phyloP scores from a whole-genome alignment of 495 filamentous ascomycete species.

The Parachaetomium inaequale region DNA sequence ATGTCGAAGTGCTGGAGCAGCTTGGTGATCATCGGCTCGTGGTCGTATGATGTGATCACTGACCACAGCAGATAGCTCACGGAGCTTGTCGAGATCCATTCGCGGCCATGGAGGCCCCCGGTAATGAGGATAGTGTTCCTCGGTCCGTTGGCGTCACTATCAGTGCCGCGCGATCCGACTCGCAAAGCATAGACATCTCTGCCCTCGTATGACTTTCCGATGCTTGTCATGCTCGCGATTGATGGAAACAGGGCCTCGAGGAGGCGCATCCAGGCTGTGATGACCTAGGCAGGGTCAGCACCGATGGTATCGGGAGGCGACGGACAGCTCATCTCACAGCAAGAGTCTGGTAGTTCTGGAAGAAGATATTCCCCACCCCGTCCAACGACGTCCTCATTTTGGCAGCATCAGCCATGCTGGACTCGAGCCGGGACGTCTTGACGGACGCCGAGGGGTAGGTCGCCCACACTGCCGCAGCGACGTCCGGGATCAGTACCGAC shows the following conservation, averaged over 20 bases:
- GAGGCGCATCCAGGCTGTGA: conserved; percentile 79
- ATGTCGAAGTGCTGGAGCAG: conserved; percentile 80
- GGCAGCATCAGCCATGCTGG: conserved; percentile 24
- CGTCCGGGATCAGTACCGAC: conserved; percentile 77
- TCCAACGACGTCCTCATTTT: conserved; percentile 36
- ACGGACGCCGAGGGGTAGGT: conserved; percentile 60
- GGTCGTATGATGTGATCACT: conserved; percentile 78
- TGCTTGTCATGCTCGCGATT: conserved; percentile 65
- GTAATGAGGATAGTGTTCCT: conserved; percentile 75
- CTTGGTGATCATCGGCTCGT: conserved; percentile 61
- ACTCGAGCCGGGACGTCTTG: conserved; percentile 15
- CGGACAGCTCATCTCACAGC: conserved; percentile 54
- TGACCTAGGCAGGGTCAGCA: conserved; percentile 27
- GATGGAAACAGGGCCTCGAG: conserved; percentile 84
- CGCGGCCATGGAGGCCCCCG: conserved; percentile 84
- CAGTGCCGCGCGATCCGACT: conserved; percentile 59
- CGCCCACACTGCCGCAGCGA: conserved; percentile 70
- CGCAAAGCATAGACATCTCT: conserved; percentile 79
- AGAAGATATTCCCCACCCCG: conserved; percentile 67
- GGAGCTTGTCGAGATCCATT: conserved; percentile 93
- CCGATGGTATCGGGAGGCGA: background rate
- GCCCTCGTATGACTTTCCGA: conserved; percentile 81
- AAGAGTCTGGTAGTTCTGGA: conserved; percentile 79
- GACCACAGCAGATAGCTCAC: conserved; percentile 89
- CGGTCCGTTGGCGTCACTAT: conserved; percentile 37